Evolutionary conservation across 2,329 filamentous ascomycete species (phyloP).

Genomic region (Pezicula neosporulosa): DNA sequence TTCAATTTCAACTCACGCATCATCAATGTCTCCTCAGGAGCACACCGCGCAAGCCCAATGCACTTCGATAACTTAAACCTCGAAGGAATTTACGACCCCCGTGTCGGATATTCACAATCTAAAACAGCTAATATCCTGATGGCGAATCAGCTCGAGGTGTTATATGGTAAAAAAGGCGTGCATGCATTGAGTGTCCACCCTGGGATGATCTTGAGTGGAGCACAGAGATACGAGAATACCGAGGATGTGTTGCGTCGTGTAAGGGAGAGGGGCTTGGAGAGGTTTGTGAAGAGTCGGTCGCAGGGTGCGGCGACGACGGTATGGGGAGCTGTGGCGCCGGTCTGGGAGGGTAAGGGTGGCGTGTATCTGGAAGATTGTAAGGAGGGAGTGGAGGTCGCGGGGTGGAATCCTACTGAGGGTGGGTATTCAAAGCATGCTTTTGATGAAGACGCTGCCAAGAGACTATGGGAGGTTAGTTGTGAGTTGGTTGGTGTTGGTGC

Average conservation of each 20-base stretch:
- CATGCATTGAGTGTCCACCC: conserved; percentile 39
- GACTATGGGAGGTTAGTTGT: conserved; percentile 33
- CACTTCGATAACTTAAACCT: conserved; percentile 34
- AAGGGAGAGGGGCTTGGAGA: conserved; percentile 11
- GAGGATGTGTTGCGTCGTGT: conserved; percentile 10
- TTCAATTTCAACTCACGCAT: conserved; percentile 37
- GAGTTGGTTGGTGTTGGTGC: conserved; percentile 1
- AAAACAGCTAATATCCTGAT: conserved; percentile 45
- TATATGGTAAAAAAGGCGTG: conserved; percentile 34
- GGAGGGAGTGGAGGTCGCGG: conserved; percentile 24
- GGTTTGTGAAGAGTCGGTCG: conserved; percentile 26
- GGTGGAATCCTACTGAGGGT: conserved; percentile 2
- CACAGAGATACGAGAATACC: conserved; percentile 16
- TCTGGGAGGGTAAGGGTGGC: conserved; percentile 34
- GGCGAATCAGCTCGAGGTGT: conserved; percentile 42
- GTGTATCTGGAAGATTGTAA: conserved; percentile 39
- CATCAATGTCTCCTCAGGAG: conserved; percentile 35
- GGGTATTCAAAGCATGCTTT: conserved; percentile 24
- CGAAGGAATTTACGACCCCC: conserved; percentile 30
- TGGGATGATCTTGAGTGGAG: conserved; percentile 33
- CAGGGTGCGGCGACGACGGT: conserved; percentile 41
- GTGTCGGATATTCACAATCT: conserved; percentile 35
- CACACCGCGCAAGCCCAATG: conserved; percentile 27
- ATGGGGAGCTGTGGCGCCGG: conserved; percentile 30
- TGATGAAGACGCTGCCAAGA: conserved; percentile 33